Percentiles rank a stretch among this genome's conserved stretches.
phyloP scores from a whole-genome alignment of 2,329 filamentous ascomycete genomes.

The Cercospora canescens region DNA sequence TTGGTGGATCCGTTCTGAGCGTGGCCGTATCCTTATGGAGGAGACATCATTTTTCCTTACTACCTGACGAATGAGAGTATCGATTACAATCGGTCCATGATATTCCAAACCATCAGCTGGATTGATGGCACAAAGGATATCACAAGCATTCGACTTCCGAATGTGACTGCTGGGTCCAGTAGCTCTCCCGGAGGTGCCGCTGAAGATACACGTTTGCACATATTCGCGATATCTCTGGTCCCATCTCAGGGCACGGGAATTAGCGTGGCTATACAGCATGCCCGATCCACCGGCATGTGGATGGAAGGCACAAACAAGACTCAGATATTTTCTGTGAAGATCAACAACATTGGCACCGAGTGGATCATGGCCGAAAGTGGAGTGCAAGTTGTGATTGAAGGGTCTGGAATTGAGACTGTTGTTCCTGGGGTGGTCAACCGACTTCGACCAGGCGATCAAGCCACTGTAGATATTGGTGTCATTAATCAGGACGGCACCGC shows the following conservation, averaged over 20 bases:
- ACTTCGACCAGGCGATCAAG: conserved; percentile 43
- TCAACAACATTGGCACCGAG: conserved; percentile 41
- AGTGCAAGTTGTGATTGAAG: conserved; percentile 38
- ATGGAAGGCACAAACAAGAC: conserved; percentile 41
- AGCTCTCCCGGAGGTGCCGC: conserved; percentile 35
- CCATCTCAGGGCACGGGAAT: conserved; percentile 31
- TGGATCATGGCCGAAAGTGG: conserved; percentile 38
- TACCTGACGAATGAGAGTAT: conserved; percentile 38
- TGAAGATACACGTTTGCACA: conserved; percentile 37
- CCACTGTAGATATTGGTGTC: conserved; percentile 40
- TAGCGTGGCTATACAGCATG: conserved; percentile 39
- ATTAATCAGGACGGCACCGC: conserved; percentile 34
- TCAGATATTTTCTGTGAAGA: conserved; percentile 40
- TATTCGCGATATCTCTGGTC: conserved; percentile 42
- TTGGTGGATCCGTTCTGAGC: not conserved
- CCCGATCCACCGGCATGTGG: conserved; percentile 45
- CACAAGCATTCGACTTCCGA: conserved; percentile 38
- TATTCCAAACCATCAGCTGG: conserved; percentile 44
- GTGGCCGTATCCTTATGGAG: conserved; percentile 42
- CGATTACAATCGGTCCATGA: conserved; percentile 43
- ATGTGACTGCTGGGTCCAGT: conserved; percentile 37
- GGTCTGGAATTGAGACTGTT: conserved; percentile 38
- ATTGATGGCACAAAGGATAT: conserved; percentile 43
- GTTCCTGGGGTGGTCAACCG: conserved; percentile 40
- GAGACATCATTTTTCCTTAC: conserved; percentile 43